A percentile compares a stretch with the other conserved stretches of the same genome.
Evolutionary conservation across 164 flowering plant species (phyloP).

Genomic region (Magnolia changhungtana): DNA sequence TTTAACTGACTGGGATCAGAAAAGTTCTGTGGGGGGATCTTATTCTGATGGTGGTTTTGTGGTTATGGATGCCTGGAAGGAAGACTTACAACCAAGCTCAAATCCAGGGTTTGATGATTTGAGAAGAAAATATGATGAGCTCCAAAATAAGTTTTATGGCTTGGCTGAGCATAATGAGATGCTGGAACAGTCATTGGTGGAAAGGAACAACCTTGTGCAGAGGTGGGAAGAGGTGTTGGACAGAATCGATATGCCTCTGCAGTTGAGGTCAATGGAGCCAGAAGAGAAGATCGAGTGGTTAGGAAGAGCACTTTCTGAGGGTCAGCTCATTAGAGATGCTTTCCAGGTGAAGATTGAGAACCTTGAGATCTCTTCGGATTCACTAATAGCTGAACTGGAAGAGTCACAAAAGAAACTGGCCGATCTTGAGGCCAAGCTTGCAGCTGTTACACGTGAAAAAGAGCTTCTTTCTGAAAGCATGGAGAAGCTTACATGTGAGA

Average conservation of each 20-base stretch:
- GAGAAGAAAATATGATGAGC: slow-evolving; percentile 75
- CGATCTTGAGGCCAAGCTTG: slow-evolving; percentile 47
- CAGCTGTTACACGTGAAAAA: slow-evolving; percentile 42
- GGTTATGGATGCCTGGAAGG: slow-evolving; percentile 65
- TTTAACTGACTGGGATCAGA: slow-evolving; percentile 66
- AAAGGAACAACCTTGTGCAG: slow-evolving; percentile 80
- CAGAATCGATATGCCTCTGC: slow-evolving; percentile 65
- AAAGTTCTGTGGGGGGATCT: slow-evolving; percentile 60
- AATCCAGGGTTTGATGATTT: slow-evolving; percentile 51
- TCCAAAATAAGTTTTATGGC: slow-evolving; percentile 73
- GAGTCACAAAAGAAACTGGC: slow-evolving; percentile 43
- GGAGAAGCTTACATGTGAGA: slow-evolving; percentile 40
- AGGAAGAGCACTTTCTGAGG: slow-evolving; percentile 64
- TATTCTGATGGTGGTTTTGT: slow-evolving; percentile 64
- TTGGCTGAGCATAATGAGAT: slow-evolving; percentile 98
- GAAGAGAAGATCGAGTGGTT: slow-evolving; percentile 86
- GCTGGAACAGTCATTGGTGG: slow-evolving; percentile 96
- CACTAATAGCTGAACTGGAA: slow-evolving; percentile 55
- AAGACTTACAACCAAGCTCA: slow-evolving; percentile 39
- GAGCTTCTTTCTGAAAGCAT: slow-evolving; percentile 47
- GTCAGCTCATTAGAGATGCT: slow-evolving; percentile 44
- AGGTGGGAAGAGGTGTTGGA: slow-evolving; percentile 87
- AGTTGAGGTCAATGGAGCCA: slow-evolving; percentile 71
- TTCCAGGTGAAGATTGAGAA: slow-evolving; percentile 56
- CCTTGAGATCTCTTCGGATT: slow-evolving; percentile 53